Conservation (phyloP, 2,329 filamentous ascomycete species). For the Aspergillus fructus region DNA sequence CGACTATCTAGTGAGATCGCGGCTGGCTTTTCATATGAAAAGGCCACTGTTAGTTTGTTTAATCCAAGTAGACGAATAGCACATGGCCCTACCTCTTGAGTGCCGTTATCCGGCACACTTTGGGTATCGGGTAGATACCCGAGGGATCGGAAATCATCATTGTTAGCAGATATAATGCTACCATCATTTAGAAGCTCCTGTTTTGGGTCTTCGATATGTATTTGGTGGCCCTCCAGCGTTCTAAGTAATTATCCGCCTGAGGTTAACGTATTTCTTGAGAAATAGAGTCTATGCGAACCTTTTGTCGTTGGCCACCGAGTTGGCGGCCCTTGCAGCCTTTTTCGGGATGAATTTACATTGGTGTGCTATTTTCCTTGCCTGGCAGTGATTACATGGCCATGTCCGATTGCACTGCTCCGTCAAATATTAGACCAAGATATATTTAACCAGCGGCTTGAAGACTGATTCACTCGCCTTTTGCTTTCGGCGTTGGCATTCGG, state of each 20-base stretch:
- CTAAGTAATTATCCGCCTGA: neutral
- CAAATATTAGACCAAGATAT: constrained; percentile 9
- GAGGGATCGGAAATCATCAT: constrained; percentile 16
- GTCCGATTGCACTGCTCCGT: constrained; percentile 47
- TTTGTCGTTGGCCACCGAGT: constrained; percentile 1
- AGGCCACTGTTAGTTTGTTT: neutral
- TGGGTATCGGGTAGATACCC: constrained; percentile 19
- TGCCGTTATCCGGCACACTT: neutral
- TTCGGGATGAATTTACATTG: constrained; percentile 47
- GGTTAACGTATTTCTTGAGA: neutral
- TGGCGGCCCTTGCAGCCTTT: constrained; percentile 21
- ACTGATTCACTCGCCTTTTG: constrained; percentile 43
- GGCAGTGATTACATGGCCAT: constrained; percentile 54
- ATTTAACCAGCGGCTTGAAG: neutral
- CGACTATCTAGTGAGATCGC: neutral
- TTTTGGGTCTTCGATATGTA: neutral
- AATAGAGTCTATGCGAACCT: constrained; percentile 12
- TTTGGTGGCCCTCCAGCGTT: neutral
- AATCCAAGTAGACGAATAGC: neutral
- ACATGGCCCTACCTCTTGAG: neutral
- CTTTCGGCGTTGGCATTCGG: constrained; percentile 52
- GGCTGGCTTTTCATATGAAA: neutral
- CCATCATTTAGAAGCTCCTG: neutral
- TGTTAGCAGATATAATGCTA: neutral
- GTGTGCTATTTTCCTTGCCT: constrained; percentile 49